Conservation (phyloP, 208 protist species). For the Chromosphaera perkinsii region DNA sequence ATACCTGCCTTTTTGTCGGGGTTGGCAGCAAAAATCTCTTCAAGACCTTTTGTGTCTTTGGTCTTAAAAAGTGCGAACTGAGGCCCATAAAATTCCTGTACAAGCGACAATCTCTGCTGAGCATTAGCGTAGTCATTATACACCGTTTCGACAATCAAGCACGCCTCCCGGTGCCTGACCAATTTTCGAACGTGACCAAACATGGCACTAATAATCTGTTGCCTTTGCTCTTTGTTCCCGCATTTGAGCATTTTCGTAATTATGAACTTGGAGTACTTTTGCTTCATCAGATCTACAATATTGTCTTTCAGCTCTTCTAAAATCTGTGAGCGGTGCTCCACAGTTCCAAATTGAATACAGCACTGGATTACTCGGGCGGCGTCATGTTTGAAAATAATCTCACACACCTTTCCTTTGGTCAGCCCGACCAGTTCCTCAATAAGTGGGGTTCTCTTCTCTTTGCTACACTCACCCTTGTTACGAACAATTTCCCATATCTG, state of each 20-base stretch:
- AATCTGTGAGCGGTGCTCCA: constrained; percentile 10
- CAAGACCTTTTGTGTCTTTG: not conserved
- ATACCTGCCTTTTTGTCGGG: constrained; percentile 15
- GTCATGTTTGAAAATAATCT: constrained; percentile 35
- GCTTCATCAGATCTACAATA: constrained; percentile 18
- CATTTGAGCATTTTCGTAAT: constrained; percentile 23
- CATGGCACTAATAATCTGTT: constrained; percentile 23
- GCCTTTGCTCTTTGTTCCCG: constrained; percentile 18
- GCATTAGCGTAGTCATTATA: constrained; percentile 18
- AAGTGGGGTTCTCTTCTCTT: no score
- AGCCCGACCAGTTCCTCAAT: not conserved
- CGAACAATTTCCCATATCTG: no score
- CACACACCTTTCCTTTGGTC: not conserved
- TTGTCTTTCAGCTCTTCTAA: constrained; percentile 24
- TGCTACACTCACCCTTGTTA: no score
- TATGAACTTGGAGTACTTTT: constrained; percentile 28
- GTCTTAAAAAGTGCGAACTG: constrained; percentile 33
- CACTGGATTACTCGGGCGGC: constrained; percentile 28
- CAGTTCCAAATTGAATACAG: constrained; percentile 17
- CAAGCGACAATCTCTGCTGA: constrained; percentile 8
- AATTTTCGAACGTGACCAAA: constrained; percentile 14
- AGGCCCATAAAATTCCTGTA: constrained; percentile 36
- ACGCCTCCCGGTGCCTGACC: constrained; percentile 20
- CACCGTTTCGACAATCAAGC: constrained; percentile 11
- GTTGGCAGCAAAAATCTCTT: constrained; percentile 21